Conservation (phyloP, 768 basidiomycete species). For the Glaciozyma antarctica region DNA sequence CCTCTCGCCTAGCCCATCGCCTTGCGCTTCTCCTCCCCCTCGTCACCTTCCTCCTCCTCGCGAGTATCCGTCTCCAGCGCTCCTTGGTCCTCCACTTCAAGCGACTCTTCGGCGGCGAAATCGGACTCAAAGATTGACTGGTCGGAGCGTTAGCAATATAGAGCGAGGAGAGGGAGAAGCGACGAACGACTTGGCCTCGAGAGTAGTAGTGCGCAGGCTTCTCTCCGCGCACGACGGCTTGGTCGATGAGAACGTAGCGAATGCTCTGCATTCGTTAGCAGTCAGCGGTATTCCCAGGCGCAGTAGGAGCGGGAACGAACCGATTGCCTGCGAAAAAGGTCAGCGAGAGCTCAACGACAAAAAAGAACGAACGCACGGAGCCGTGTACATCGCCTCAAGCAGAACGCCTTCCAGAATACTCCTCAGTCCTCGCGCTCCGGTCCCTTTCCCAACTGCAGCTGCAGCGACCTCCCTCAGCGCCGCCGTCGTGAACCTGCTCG, state of each 20-base stretch:
- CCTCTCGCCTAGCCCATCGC: background rate
- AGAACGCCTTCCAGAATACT: conserved; percentile 80
- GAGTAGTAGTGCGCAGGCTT: conserved; percentile 17
- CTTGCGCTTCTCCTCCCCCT: conserved; percentile 7
- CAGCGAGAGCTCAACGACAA: background rate
- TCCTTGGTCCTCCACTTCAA: background rate
- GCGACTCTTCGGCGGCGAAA: conserved; percentile 34
- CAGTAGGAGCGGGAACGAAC: conserved; percentile 38
- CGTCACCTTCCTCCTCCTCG: background rate
- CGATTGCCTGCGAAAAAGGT: conserved; percentile 72
- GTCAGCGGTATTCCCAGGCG: conserved; percentile 8
- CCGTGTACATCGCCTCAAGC: conserved; percentile 73
- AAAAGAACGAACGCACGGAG: conserved; percentile 33
- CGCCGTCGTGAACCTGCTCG: conserved; percentile 59
- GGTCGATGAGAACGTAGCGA: conserved; percentile 25
- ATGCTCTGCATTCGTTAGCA: conserved; percentile 6
- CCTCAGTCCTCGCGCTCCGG: conserved; percentile 79
- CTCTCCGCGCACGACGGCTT: background rate
- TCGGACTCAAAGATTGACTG: conserved; percentile 34
- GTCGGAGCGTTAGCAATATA: conserved; percentile 18
- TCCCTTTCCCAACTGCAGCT: conserved; percentile 68
- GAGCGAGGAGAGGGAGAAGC: background rate
- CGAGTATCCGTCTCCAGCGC: background rate
- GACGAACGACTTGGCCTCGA: conserved; percentile 24
- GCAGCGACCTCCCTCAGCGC: conserved; percentile 73